Percentiles rank a stretch among this genome's conserved stretches.
phyloP scores from a whole-genome alignment of 768 basidiomycete genomes.

The Tephrocybe sp. region DNA sequence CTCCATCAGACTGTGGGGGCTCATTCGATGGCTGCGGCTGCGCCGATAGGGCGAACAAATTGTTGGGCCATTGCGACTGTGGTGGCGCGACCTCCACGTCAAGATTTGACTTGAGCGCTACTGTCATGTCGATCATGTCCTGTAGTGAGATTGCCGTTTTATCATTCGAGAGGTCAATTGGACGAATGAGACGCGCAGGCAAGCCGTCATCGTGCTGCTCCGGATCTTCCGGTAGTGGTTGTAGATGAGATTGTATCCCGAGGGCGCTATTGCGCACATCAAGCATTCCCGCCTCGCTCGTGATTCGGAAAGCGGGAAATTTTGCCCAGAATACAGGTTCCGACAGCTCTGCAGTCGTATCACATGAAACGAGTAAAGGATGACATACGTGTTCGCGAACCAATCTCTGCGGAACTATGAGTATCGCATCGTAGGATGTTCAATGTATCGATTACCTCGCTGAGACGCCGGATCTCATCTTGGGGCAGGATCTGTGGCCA shows the following conservation, averaged over 20 bases:
- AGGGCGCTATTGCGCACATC: slow-evolving; percentile 55
- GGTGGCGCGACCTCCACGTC: slow-evolving; percentile 60
- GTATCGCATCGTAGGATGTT: neutral
- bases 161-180: slow-evolving; percentile 34
- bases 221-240: neutral
- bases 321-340: slow-evolving; percentile 66
- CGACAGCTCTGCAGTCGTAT: slow-evolving; percentile 60
- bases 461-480: slow-evolving; percentile 65
- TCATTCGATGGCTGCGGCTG: slow-evolving; percentile 18
- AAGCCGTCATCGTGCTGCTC: slow-evolving; percentile 12
- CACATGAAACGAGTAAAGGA: slow-evolving; percentile 66
- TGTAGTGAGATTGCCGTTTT: slow-evolving; percentile 58
- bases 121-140: slow-evolving; percentile 70
- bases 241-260: slow-evolving; percentile 38
- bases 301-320: slow-evolving; percentile 58
- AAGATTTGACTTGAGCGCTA: slow-evolving; percentile 69
- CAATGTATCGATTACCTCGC: slow-evolving; percentile 49
- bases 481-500: slow-evolving; percentile 75
- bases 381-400: slow-evolving; percentile 73
- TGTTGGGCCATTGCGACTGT: slow-evolving; percentile 48
- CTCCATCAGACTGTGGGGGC: slow-evolving; percentile 11
- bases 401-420: slow-evolving; percentile 44
- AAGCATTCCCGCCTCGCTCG: slow-evolving; percentile 68
- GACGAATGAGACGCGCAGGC: slow-evolving; percentile 28
- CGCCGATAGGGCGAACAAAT: slow-evolving; percentile 35